Percentiles rank a stretch among this genome's conserved stretches.
phyloP scores from a whole-genome alignment of 371 early-diverging fungal genomes.

The Mortierella sp. region DNA sequence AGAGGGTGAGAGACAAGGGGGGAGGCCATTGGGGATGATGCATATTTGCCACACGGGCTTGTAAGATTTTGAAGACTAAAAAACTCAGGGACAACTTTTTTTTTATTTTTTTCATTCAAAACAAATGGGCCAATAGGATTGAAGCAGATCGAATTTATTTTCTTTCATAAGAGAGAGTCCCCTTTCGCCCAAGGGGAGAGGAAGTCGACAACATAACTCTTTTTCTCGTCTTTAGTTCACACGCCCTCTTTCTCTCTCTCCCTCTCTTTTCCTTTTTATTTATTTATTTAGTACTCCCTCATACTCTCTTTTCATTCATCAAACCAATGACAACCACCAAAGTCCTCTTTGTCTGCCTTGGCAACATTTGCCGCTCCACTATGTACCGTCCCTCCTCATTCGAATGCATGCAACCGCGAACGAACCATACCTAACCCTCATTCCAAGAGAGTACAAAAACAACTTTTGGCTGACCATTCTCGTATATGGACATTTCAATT shows the following conservation, averaged over 20 bases:
- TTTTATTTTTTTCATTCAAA: neutral
- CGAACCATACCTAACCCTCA: too few species aligned
- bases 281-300: neutral
- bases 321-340: constrained; percentile 37
- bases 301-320: neutral
- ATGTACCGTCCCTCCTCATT: constrained; percentile 29
- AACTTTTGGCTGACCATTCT: too few species aligned
- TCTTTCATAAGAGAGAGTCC: neutral
- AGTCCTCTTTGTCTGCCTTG: constrained; percentile 87
- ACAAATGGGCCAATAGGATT: neutral
- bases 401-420: neutral
- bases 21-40: neutral
- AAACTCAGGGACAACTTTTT: too few species aligned
- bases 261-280: neutral
- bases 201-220: neutral
- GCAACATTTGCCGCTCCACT: constrained; percentile 88
- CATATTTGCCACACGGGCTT: too few species aligned
- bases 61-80: too few species aligned
- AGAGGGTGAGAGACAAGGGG: neutral
- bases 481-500: too few species aligned
- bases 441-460: too few species aligned
- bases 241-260: neutral
- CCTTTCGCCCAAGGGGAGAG: neutral
- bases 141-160: neutral
- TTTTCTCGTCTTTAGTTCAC: neutral